Evolutionary conservation across 1,284 basidiomycete species (phyloP).

Genomic region (Austroboletus niveus): DNA sequence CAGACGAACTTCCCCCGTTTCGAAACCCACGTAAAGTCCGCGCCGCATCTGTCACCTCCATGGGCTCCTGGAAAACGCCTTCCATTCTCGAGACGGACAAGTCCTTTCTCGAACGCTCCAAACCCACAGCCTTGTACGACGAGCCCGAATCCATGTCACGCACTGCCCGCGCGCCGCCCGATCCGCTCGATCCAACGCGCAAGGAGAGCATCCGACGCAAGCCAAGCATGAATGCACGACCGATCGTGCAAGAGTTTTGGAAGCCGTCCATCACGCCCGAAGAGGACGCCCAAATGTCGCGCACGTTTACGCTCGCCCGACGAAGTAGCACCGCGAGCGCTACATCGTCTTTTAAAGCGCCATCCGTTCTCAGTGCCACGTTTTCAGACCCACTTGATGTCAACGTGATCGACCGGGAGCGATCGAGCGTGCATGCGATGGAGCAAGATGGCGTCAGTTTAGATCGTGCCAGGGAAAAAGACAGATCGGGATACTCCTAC

Average conservation of each 20-base stretch:
- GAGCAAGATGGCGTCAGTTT: constrained; percentile 31
- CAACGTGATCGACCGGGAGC: constrained; percentile 26
- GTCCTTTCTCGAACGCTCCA: constrained; percentile 21
- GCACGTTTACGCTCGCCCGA: constrained; percentile 34
- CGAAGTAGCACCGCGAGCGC: constrained; percentile 40
- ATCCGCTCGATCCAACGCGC: constrained; percentile 24
- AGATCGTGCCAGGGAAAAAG: constrained; percentile 24
- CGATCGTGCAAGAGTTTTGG: constrained; percentile 41
- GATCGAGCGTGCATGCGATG: constrained; percentile 17
- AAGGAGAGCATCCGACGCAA: constrained; percentile 31
- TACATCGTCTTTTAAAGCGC: constrained; percentile 34
- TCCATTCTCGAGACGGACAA: constrained; percentile 25
- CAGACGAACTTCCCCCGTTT: constrained; percentile 18
- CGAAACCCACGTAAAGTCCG: constrained; percentile 25
- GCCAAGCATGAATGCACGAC: constrained; percentile 23
- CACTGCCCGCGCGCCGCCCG: constrained; percentile 18
- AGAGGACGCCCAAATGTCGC: constrained; percentile 40
- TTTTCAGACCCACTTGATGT: constrained; percentile 28
- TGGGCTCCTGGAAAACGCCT: constrained; percentile 28
- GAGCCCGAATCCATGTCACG: constrained; percentile 26
- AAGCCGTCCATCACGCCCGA: constrained; percentile 42
- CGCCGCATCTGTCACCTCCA: constrained; percentile 29
- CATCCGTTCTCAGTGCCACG: constrained; percentile 30
- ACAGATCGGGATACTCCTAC: constrained; percentile 14
- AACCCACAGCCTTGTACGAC: constrained; percentile 19